Conservation (phyloP, 176 grass and related monocot genomes). For the Poa pratensis region DNA sequence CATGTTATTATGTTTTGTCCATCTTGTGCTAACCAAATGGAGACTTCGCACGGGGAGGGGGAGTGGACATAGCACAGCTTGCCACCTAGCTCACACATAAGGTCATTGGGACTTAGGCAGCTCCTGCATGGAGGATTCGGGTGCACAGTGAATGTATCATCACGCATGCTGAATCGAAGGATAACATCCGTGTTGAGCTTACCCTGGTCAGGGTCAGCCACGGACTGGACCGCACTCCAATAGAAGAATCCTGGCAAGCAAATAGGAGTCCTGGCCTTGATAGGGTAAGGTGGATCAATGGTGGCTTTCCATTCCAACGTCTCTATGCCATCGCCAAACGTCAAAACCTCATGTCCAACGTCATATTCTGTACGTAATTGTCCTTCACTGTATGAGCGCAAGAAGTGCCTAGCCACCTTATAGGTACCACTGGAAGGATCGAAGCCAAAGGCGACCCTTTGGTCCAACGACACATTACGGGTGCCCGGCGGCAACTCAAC, state of each 20-base stretch:
- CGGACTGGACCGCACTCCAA: neutral
- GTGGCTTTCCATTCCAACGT: constrained; percentile 3
- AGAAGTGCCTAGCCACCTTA: neutral
- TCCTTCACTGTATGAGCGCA: neutral
- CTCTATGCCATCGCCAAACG: neutral
- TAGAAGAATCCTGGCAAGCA: neutral
- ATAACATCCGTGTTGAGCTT: neutral
- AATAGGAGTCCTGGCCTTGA: neutral
- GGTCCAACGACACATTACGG: neutral
- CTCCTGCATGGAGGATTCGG: neutral
- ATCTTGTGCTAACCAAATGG: constrained; percentile 4
- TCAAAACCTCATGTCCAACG: neutral
- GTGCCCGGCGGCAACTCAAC: neutral
- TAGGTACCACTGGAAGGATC: neutral
- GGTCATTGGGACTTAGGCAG: neutral
- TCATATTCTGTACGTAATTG: neutral
- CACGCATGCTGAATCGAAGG: neutral
- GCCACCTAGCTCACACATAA: neutral
- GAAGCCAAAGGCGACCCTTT: constrained; percentile 18
- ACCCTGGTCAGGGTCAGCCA: neutral
- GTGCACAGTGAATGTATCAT: constrained; percentile 6
- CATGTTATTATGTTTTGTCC: neutral
- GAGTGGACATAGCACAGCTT: neutral
- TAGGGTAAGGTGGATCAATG: constrained; percentile 18
- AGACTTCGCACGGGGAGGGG: neutral